These are phyloP conservation scores for Aurifilum marmelostoma DNA, from an alignment of 2,329 filamentous ascomycete genomes.

Conservation along the genomic window DNA sequence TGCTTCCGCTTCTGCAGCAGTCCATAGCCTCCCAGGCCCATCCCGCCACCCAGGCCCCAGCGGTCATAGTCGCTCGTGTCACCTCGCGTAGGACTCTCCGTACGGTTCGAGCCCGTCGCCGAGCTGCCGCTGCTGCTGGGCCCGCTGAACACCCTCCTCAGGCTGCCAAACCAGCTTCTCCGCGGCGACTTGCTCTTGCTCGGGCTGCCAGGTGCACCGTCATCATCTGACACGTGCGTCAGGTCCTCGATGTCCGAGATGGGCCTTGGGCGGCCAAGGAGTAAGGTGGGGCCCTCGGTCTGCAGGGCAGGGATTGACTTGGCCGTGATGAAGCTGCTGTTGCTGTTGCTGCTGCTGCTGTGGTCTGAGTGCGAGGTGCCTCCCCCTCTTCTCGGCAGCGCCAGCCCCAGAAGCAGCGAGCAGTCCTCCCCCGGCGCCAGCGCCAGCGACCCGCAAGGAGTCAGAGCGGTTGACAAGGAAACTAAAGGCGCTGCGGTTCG, in stretches of 20 bases:
- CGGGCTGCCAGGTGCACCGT: conserved; percentile 53
- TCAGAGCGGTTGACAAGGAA: conserved; percentile 39
- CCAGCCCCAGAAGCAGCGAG: conserved; percentile 21
- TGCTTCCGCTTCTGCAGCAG: conserved; percentile 57
- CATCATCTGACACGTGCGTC: conserved; percentile 38
- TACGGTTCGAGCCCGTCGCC: conserved; percentile 29
- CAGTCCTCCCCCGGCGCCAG: conserved; percentile 17
- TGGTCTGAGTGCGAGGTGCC: conserved; percentile 34
- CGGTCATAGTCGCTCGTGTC: conserved; percentile 50
- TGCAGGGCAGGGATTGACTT: conserved; percentile 55
- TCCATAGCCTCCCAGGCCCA: conserved; percentile 41
- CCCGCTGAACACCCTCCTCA: conserved; percentile 64
- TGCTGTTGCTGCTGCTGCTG: conserved; percentile 44
- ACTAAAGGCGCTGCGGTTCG: conserved; percentile 50
- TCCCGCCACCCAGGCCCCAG: conserved; percentile 44
- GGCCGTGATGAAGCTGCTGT: conserved; percentile 53
- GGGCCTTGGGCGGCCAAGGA: conserved; percentile 40
- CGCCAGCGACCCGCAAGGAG: conserved; percentile 43
- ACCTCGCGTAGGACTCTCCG: conserved; percentile 37
- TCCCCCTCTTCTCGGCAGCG: conserved; percentile 21
- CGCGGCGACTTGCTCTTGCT: conserved; percentile 59
- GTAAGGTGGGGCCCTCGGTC: conserved; percentile 54
- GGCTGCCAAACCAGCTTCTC: conserved; percentile 69
- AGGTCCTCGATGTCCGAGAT: conserved; percentile 22
- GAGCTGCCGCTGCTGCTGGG: conserved; percentile 38